Evolutionary conservation across 2,329 filamentous ascomycete species (phyloP).

Genomic region (Colletotrichum aenigma): DNA sequence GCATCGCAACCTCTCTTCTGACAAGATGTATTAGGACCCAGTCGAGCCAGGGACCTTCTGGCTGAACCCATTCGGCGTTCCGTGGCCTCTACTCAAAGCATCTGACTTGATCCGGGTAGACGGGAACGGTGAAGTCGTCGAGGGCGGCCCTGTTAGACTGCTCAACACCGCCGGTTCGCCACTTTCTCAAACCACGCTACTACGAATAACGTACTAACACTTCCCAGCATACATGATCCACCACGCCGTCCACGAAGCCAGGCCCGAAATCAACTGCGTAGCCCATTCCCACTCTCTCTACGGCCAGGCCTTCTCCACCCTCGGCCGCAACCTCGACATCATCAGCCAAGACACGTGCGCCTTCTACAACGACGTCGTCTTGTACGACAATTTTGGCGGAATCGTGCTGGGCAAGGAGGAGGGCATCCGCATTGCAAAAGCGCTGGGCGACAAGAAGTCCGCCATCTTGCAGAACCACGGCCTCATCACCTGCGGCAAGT

Average conservation of each 20-base stretch:
- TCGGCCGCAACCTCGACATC: slow-evolving; percentile 68
- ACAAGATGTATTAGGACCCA: slow-evolving; percentile 41
- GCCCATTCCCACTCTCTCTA: slow-evolving; percentile 61
- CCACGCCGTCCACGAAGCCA: slow-evolving; percentile 51
- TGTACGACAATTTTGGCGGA: slow-evolving; percentile 54
- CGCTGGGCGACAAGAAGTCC: slow-evolving; percentile 53
- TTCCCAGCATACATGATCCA: slow-evolving; percentile 52
- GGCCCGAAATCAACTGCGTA: slow-evolving; percentile 58
- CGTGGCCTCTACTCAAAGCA: slow-evolving; percentile 65
- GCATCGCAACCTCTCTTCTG: not conserved
- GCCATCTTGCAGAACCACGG: slow-evolving; percentile 61
- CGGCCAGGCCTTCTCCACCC: slow-evolving; percentile 62
- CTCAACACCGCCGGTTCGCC: slow-evolving; percentile 16
- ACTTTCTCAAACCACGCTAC: not conserved
- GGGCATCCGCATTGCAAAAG: slow-evolving; percentile 50
- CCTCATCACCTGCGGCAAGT: slow-evolving; percentile 52
- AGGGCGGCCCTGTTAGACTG: slow-evolving; percentile 50
- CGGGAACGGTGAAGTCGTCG: slow-evolving; percentile 64
- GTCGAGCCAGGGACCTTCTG: slow-evolving; percentile 67
- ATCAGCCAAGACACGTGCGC: slow-evolving; percentile 66
- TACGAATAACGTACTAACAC: not conserved
- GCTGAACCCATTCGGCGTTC: slow-evolving; percentile 70
- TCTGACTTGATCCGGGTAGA: slow-evolving; percentile 73
- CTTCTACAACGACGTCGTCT: slow-evolving; percentile 56
- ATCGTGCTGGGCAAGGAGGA: slow-evolving; percentile 58